Base-by-base conservation (phyloP, 2,329 filamentous ascomycete genomes). In the Fusarium sp. region DNA sequence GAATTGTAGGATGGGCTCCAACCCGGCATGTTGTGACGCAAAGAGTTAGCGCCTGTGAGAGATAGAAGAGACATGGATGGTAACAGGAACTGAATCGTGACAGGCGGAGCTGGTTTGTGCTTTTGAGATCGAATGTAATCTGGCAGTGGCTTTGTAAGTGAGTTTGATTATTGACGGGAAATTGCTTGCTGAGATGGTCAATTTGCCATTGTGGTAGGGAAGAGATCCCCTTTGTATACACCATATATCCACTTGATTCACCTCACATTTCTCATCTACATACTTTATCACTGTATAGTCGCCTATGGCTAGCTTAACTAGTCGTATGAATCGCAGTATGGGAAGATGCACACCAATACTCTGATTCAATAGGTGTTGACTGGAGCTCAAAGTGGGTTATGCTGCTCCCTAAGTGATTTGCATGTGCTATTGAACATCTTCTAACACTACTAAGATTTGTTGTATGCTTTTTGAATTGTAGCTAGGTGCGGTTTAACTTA, bases 391-490 rank as follows among this genome's bases (percentile, higher is more conserved):
- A 33, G 22, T 44, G 16, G 33, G 5, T 44, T 4, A 33, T 44
- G 12, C 13, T 18, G 4, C 26, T 56, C 16, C 13, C 13, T 26
- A 14, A 26, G 3, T 16, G 11, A 20, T 33, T 24, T 1, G 5
- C 6, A 26, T 28, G 24, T 54, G 2, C 15, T 13, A 18, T 54
- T 33, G 38, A 16, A 26, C n/a, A 14, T 35, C 10, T 6, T 4
- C 7, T 2, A n/a, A n/a, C 33, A n/a, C 7, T 39, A 2, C n/a
- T n/a, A n/a, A n/a, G 2, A 14, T 28, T 4, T 14, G 11, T 28
- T 28, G 20, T 12, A 38, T 36, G 18, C 10, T n/a, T 30, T n/a
- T 33, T 39, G 31, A 39, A 54, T 14, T 14, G 15, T 20, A n/a
- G 50, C 11, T 54, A 28, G 33, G 20, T 28, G 33, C 4, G 11